Evolutionary conservation across 768 basidiomycete genomes (phyloP), one percentile per base, ranked within the genome.

Genomic region (Antrodiella citrinella): DNA sequence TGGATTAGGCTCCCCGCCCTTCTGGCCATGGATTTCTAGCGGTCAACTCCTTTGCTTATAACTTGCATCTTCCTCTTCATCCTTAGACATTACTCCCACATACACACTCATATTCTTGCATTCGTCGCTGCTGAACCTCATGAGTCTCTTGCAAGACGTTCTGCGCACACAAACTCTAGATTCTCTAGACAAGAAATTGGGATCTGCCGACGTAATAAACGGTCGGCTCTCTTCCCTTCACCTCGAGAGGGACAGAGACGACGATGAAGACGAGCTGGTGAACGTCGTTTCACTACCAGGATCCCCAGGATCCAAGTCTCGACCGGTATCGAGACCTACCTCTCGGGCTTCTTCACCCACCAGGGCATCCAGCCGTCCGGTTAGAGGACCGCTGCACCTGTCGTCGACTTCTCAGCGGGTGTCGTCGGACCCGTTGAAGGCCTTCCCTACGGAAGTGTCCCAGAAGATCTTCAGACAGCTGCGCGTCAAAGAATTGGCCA

Each of bases 361-460:
- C 24, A 71, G 74, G 1, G 74, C 78, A 4, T 54, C 71, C 77
- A 26, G 76, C 44, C 69, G 73, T 47, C 70, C 69, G 60, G 67
- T 75, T 56, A 59, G 47, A 56, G 62, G 50, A 48, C 54, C 41
- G 47, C 41, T 43, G 15, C 41, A 43, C 41, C 7, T 43, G 7
- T 60, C 68, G 18, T 65, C 69, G 21, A 63, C 62, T 15, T 53
- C 56, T 13, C 62, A 65, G 41, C 21, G 58, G 40, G 52, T 53
- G 40, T 58, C 65, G 24, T 58, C 55, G 3, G 89, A 92, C 62
- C 84, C 83, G 0, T 73, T 92, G 22, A 79, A 73, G 54, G 74
- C 68, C 1, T 75, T 96, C 42, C 87, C 90, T 1, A 93, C 91
- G 5, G 86, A 91, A 56, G 59, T 93, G 18, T 83, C 84, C 0